phyloP scores from a whole-genome alignment of 2,329 filamentous ascomycete genomes.

The Aspergillus fumigatus region DNA sequence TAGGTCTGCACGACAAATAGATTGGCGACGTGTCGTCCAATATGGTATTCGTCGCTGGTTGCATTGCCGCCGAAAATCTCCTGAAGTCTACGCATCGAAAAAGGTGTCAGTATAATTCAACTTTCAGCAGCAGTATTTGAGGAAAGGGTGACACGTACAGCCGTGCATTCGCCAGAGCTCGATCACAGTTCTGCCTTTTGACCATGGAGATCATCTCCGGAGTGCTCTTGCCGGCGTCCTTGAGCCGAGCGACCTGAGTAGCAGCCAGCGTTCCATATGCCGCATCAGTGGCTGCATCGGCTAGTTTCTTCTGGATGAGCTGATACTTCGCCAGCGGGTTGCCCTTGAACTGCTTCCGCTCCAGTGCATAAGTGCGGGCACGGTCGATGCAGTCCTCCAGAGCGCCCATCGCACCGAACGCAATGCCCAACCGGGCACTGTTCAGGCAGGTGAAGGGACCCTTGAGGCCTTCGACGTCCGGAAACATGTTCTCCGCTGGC shows the following conservation, averaged over 20 bases:
- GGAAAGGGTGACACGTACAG: slow-evolving; percentile 41
- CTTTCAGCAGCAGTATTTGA: neutral
- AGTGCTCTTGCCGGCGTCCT: slow-evolving; percentile 80
- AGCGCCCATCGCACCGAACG: slow-evolving; percentile 88
- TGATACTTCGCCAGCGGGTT: slow-evolving; percentile 96
- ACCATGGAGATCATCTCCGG: slow-evolving; percentile 98
- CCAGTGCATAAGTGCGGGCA: slow-evolving; percentile 80
- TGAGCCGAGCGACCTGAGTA: slow-evolving; percentile 84
- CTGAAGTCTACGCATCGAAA: slow-evolving; percentile 57
- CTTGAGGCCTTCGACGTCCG: slow-evolving; percentile 75
- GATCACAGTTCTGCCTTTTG: slow-evolving; percentile 96
- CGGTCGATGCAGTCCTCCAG: slow-evolving; percentile 85
- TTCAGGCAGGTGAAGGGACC: slow-evolving; percentile 95
- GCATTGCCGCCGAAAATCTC: slow-evolving; percentile 98
- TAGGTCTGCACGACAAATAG: slow-evolving; percentile 97
- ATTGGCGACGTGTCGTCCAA: slow-evolving; percentile 92
- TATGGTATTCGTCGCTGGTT: slow-evolving; percentile 95
- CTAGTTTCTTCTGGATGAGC: slow-evolving; percentile 94
- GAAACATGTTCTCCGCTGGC: slow-evolving; percentile 88
- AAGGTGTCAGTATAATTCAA: slow-evolving; percentile 9
- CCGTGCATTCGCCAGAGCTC: slow-evolving; percentile 74
- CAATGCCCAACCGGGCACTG: slow-evolving; percentile 87
- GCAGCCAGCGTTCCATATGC: slow-evolving; percentile 87
- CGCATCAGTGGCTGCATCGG: slow-evolving; percentile 85
- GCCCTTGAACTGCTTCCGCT: slow-evolving; percentile 91